Base-by-base conservation (phyloP, 75 land plant genomes). In the Sequoiadendron giganteum region DNA sequence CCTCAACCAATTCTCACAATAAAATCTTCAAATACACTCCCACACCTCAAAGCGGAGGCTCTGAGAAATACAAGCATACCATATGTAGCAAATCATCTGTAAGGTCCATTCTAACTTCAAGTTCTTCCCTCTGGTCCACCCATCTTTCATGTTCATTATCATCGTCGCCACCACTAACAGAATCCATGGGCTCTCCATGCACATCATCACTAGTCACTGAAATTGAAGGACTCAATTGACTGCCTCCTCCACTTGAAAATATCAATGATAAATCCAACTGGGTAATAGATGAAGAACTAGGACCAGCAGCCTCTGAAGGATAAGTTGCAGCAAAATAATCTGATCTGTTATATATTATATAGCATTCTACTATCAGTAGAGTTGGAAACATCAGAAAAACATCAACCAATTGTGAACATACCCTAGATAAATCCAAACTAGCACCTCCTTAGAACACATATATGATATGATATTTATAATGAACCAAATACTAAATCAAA, bases 41-140 rank as follows among this genome's bases (percentile, higher is more conserved):
- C 34, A 21, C 42, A 87, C 52, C 47, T 54, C 28, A 88, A 87
- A 87, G 56, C 0, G n/a, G 25, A 58, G 40, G 89, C 15, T 7
- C 28, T 45, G 32, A 82, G 25, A 56, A 49, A 47, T 32, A 52
- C 49, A 58, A 3, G 70, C 86, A n/a, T 92, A 98, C 99, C 97
- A 96, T 95, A 89, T 95, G 99, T 88, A 98, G 87, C 39, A 98
- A 87, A 89, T 98, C 99, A 87, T 98, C 99, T 8, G 97, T 94
- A 52, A 98, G 94, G 93, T 98, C 99, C 97, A 98, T 94, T 38
- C 88, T 89, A 73, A 88, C 84, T 87, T 88, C 92, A 8, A 47
- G 72, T 42, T 90, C 91, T 47, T 93, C 94, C 18, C 42, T 36
- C 43, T 86, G 87, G 7, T 36, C 54, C 61, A 76, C 40, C 85